A percentile compares a stretch with the other conserved stretches of the same genome.
These are phyloP conservation scores for Vaccinium darrowii DNA, from an alignment of 148 eudicot species.

Conservation along the genomic window DNA sequence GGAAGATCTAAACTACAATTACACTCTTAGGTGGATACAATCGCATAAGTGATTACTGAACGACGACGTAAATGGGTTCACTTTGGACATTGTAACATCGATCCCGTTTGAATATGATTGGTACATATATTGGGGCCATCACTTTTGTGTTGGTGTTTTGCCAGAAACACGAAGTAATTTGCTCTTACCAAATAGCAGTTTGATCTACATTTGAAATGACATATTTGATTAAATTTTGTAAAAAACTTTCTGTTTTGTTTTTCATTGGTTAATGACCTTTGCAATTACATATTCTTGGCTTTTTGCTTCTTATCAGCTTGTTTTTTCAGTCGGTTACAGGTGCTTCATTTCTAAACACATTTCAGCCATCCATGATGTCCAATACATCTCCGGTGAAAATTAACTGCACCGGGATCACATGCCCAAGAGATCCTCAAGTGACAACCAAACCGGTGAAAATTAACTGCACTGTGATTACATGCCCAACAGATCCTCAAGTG, in stretches of 20 bases:
- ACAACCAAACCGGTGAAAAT: no score
- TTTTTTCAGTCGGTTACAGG: constrained; percentile 27
- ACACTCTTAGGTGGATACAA: background rate
- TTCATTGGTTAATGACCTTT: background rate
- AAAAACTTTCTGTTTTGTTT: no score
- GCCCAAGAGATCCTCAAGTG: no score
- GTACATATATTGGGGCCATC: background rate
- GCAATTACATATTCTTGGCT: no score
- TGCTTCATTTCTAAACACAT: background rate
- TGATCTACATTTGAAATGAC: background rate
- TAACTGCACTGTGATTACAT: background rate
- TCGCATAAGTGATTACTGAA: background rate
- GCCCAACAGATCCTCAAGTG: background rate
- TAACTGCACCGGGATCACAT: background rate
- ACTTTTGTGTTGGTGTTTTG: background rate
- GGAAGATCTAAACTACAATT: background rate
- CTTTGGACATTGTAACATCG: background rate
- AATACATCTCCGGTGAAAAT: background rate
- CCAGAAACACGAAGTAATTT: background rate
- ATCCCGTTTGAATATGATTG: background rate
- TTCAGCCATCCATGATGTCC: background rate
- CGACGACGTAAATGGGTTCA: background rate
- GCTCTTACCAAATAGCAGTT: background rate
- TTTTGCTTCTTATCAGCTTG: background rate
- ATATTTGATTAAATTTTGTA: background rate